phyloP scores from a whole-genome alignment of 352 stramenopile species.

The Phytopythium chamaehyphon region DNA sequence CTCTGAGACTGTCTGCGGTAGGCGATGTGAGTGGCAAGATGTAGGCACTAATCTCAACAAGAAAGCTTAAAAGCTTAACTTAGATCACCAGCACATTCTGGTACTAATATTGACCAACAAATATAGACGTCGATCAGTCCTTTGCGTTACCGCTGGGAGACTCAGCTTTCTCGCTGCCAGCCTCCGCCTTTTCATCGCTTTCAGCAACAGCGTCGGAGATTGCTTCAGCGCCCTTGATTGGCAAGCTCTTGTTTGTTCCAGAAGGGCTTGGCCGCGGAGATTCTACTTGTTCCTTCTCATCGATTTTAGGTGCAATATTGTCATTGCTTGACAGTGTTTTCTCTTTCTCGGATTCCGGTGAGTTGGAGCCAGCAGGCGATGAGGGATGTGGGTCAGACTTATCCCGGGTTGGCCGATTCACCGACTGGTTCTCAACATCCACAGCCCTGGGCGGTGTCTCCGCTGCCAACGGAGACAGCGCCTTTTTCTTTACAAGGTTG shows the following conservation, averaged over 20 bases:
- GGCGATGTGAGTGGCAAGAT: background rate
- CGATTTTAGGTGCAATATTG: no score
- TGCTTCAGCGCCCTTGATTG: no score
- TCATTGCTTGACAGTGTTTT: no score
- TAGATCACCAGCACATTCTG: conserved; percentile 1
- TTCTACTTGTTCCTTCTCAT: no score
- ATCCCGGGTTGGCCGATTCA: background rate
- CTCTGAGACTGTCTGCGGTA: no score
- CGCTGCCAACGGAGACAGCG: background rate
- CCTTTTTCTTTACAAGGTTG: conserved; percentile 20
- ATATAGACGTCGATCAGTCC: conserved; percentile 3
- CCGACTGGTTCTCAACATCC: background rate
- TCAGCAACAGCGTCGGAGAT: no score
- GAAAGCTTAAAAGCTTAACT: background rate
- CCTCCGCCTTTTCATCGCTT: background rate
- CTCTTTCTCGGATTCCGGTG: no score
- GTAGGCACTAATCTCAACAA: background rate
- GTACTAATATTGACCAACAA: background rate
- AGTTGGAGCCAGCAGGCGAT: no score
- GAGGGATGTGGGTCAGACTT: background rate
- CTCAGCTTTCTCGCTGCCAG: background rate
- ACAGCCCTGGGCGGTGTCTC: background rate
- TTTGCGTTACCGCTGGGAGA: background rate
- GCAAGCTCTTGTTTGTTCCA: no score
- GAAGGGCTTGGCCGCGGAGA: no score